phyloP scores from a whole-genome alignment of 139 green algal species.

The Chlorella sorokiniana region DNA sequence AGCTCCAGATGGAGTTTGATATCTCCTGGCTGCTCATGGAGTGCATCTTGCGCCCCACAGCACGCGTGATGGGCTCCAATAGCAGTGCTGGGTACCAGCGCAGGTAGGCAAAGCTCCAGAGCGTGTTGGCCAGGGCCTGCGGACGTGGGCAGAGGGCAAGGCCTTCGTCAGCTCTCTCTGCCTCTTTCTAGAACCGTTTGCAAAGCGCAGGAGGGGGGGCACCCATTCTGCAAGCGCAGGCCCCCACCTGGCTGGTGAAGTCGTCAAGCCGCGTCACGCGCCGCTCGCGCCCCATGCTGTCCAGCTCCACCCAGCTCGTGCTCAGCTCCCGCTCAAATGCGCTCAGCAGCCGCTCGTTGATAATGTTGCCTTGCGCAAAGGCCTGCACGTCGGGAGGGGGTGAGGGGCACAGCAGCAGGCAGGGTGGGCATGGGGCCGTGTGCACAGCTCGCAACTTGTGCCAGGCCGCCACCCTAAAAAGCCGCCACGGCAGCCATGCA shows the following conservation, averaged over 20 bases:
- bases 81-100: constrained; percentile 49
- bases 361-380: constrained; percentile 32
- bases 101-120: constrained; percentile 52
- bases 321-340: constrained; percentile 25
- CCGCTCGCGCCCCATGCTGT: not conserved
- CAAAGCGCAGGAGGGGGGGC: too few relatives aligned
- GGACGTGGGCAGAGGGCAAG: not conserved
- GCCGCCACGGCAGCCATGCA: not conserved
- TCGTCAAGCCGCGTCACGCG: constrained; percentile 12
- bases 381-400: constrained; percentile 4
- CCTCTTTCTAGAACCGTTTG: too few relatives aligned
- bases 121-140: constrained; percentile 52
- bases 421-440: not conserved
- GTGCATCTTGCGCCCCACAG: constrained; percentile 22
- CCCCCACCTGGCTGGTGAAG: constrained; percentile 34
- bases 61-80: constrained; percentile 35
- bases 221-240: not conserved
- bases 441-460: not conserved
- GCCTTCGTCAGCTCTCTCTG: too few relatives aligned
- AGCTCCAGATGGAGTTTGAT: constrained; percentile 34
- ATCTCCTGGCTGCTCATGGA: constrained; percentile 49
- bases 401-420: not conserved
- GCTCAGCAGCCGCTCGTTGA: constrained; percentile 24
- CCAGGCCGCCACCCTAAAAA: not conserved
- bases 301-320: constrained; percentile 23